phyloP scores from a whole-genome alignment of 2,329 filamentous ascomycete species.

The Cercospora nicotianae region DNA sequence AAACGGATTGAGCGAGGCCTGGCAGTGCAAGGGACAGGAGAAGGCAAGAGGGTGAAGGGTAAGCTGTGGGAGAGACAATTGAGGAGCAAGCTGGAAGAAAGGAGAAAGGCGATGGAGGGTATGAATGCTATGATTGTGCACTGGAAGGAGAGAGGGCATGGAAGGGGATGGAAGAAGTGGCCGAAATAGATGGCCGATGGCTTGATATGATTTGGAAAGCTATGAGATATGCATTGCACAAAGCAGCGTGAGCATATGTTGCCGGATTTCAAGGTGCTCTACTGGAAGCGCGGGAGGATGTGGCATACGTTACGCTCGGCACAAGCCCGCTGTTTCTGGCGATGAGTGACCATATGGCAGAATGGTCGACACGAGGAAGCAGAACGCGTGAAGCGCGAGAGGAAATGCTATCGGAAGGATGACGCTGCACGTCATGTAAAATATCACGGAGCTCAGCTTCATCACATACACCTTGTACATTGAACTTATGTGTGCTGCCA shows the following conservation, averaged over 20 bases:
- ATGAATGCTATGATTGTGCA: constrained; percentile 90
- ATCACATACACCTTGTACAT: neutral
- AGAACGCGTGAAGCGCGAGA: neutral
- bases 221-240: neutral
- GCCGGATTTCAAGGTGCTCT: neutral
- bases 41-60: constrained; percentile 88
- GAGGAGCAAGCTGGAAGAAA: constrained; percentile 78
- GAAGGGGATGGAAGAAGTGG: constrained; percentile 73
- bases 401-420: neutral
- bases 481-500: neutral
- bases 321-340: neutral
- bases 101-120: constrained; percentile 86
- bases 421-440: neutral
- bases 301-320: neutral
- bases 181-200: constrained; percentile 46
- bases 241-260: neutral
- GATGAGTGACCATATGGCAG: neutral
- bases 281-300: neutral
- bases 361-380: neutral
- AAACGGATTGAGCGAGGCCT: constrained; percentile 76
- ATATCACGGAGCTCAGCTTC: neutral
- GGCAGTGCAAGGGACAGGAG: constrained; percentile 85
- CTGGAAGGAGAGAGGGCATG: constrained; percentile 90
- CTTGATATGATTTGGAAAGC: neutral
- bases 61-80: constrained; percentile 88